Conservation (phyloP, 163 green algal genomes). For the Chlorella variabilis region DNA sequence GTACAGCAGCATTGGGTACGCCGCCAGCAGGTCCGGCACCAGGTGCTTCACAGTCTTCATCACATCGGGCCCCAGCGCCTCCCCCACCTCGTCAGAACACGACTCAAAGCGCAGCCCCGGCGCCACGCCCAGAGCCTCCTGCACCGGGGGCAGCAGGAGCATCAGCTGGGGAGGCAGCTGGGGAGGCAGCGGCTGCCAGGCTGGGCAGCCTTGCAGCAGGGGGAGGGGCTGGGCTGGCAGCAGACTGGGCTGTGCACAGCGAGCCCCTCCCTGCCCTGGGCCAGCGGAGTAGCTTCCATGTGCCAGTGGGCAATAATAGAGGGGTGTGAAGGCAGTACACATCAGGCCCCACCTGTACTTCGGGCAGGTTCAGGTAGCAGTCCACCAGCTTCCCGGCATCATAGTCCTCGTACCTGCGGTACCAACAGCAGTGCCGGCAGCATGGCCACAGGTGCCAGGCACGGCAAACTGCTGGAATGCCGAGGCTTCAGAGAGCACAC, state of each 20-base stretch:
- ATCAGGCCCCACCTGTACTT: slow-evolving; percentile 40
- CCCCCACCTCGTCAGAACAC: slow-evolving; percentile 57
- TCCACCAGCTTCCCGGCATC: slow-evolving; percentile 60
- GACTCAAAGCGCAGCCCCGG: slow-evolving; percentile 27
- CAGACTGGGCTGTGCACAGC: too few relatives aligned
- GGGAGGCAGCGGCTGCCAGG: background rate
- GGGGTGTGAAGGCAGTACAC: too few relatives aligned
- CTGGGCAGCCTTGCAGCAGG: too few relatives aligned
- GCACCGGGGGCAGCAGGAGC: slow-evolving; percentile 7
- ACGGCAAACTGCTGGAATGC: background rate
- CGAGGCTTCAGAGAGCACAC: background rate
- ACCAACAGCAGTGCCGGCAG: background rate
- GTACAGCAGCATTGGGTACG: slow-evolving; percentile 53
- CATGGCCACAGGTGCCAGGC: background rate
- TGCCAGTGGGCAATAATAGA: too few relatives aligned
- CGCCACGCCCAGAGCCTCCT: slow-evolving; percentile 51
- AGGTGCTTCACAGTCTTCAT: slow-evolving; percentile 68
- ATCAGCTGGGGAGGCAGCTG: background rate
- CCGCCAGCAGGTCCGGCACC: slow-evolving; percentile 66
- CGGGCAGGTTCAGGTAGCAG: slow-evolving; percentile 61
- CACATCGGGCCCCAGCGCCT: slow-evolving; percentile 57
- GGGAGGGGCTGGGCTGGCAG: too few relatives aligned
- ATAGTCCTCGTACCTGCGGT: slow-evolving; percentile 52
- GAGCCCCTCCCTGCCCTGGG: too few relatives aligned
- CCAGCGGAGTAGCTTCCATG: too few relatives aligned